Percentiles rank a stretch among this genome's conserved stretches.
Conservation (phyloP, 108 stramenopile species). For the Nitzschia sp. region DNA sequence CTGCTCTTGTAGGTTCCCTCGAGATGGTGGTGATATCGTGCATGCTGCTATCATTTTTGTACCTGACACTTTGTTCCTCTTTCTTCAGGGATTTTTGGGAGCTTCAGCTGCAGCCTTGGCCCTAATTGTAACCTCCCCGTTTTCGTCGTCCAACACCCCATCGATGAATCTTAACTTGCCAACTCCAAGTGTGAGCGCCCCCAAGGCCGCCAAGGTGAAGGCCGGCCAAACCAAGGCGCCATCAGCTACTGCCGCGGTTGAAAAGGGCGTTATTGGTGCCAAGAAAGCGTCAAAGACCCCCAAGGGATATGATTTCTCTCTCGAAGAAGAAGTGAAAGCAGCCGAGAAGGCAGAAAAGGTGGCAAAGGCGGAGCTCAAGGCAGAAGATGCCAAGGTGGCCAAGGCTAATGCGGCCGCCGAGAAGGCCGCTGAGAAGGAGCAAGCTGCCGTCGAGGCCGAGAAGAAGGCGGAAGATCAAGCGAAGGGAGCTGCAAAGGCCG, state of each 20-base stretch:
- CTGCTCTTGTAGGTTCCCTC: slow-evolving; percentile 60
- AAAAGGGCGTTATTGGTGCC: slow-evolving; percentile 28
- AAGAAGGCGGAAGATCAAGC: slow-evolving; percentile 40
- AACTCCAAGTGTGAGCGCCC: slow-evolving; percentile 9
- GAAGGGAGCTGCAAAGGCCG: slow-evolving; percentile 18
- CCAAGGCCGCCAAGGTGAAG: slow-evolving; percentile 17
- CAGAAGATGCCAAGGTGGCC: slow-evolving; percentile 13
- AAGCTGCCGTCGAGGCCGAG: slow-evolving; percentile 22
- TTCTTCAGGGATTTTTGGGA: slow-evolving; percentile 66
- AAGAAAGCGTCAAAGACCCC: slow-evolving; percentile 20
- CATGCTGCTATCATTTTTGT: slow-evolving; percentile 40
- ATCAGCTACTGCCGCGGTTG: slow-evolving; percentile 29
- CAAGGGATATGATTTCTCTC: slow-evolving; percentile 42
- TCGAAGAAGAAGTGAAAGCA: slow-evolving; percentile 32
- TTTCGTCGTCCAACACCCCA: slow-evolving; percentile 32
- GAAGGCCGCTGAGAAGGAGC: slow-evolving; percentile 40
- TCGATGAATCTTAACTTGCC: slow-evolving; percentile 8
- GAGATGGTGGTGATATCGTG: slow-evolving; percentile 60
- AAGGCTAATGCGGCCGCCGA: slow-evolving; percentile 35
- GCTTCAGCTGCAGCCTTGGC: slow-evolving; percentile 61
- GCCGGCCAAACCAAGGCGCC: slow-evolving; percentile 10
- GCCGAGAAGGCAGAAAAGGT: slow-evolving; percentile 46
- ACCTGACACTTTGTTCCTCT: slow-evolving; percentile 1
- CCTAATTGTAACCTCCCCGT: slow-evolving; percentile 58
- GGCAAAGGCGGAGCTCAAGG: slow-evolving; percentile 24